Base-by-base conservation (phyloP, 257 asterid species). In the Scutellaria barbata region DNA sequence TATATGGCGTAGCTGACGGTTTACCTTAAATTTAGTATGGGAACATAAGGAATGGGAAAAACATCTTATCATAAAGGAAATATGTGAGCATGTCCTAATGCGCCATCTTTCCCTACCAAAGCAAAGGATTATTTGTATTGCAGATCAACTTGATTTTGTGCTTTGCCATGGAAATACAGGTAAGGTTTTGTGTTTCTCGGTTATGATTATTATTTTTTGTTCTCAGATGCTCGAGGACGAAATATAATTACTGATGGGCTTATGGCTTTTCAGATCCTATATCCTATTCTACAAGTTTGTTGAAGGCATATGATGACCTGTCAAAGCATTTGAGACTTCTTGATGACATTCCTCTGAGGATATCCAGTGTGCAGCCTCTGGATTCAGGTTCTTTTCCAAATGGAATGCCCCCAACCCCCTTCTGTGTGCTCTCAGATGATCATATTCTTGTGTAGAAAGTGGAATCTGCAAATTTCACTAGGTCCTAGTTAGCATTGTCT, bases 351-450 rank as follows among this genome's bases (percentile, higher is more conserved):
- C 99, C 99, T 60, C 78, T 94, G 56, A 89, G 20, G 86, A 78
- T 94, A 78, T 91, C 98, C 73, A 89, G 96, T 46, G 99, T 94
- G 81, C 99, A 89, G 83, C 92, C 98, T 77, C 80, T 91, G 72
- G 90, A 88, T 77, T 79, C 99, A 89, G 98, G 99, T 94, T 72
- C 57, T 71, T 51, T 74, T 74, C 43, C 47, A 42, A 57, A 60
- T 76, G 42, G 41, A 41, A 12, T 63, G 66, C 12, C 58, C 51
- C 48, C 13, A 12, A 8, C 48, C 63, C 30, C 63, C 30, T 10
- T 22, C 42, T 25, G 43, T 35, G 50, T 13, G 51, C 22, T 54
- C 47, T 63, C 63, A 10, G 52, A 46, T 2, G 66, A n/a, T 69
- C 60, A 72, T 53, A 63, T 63, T 70, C 71, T 78, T 68, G 53